A percentile compares a stretch with the other conserved stretches of the same genome.
phyloP scores from a whole-genome alignment of 164 flowering plant genomes.

The Amborella trichopoda region DNA sequence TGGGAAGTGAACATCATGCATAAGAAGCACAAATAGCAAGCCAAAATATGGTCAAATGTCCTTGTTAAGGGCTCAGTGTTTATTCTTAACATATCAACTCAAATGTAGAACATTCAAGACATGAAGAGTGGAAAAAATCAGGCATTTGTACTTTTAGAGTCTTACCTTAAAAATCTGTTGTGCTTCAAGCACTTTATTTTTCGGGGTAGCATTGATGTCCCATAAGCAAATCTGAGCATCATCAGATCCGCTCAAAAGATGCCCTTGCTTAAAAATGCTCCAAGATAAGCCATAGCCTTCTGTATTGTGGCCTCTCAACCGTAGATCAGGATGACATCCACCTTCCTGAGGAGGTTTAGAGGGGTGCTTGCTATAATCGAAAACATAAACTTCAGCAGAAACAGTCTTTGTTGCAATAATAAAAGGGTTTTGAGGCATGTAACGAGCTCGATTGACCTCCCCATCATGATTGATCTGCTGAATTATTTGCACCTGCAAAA shows the following conservation, averaged over 20 bases:
- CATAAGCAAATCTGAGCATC: constrained; percentile 97
- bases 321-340: constrained; percentile 78
- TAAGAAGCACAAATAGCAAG: too few relatives aligned
- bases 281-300: constrained; percentile 98
- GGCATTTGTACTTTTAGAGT: not conserved
- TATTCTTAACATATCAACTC: too few relatives aligned
- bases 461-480: constrained; percentile 95
- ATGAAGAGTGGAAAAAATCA: not conserved
- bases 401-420: constrained; percentile 93
- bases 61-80: too few relatives aligned
- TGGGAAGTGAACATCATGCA: too few relatives aligned
- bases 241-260: constrained; percentile 92
- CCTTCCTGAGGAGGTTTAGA: constrained; percentile 82
- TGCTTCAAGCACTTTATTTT: constrained; percentile 87
- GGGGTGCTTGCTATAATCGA: constrained; percentile 89
- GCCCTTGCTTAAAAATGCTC: constrained; percentile 84
- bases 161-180: constrained; percentile 74
- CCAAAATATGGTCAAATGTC: too few relatives aligned
- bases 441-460: constrained; percentile 95
- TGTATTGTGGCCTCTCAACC: constrained; percentile 83
- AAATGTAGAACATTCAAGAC: not conserved
- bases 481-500: constrained; percentile 76
- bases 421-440: constrained; percentile 89
- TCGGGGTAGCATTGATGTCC: constrained; percentile 82
- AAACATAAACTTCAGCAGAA: constrained; percentile 86